phyloP scores from a whole-genome alignment of 1,139 yeast species.

The Lodderomyces parapsilosis region DNA sequence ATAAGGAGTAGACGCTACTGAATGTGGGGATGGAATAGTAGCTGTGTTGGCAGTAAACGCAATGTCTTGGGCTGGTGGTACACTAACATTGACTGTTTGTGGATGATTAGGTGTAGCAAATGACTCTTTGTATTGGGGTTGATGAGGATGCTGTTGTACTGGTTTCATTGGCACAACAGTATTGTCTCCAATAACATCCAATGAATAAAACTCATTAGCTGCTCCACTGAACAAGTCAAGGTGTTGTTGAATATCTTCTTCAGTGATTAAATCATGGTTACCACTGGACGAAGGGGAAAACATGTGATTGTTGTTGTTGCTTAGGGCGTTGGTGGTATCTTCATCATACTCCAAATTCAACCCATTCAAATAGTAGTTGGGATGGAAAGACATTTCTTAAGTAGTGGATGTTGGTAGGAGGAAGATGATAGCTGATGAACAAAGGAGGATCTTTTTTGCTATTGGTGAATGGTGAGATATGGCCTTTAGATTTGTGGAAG shows the following conservation, averaged over 20 bases:
- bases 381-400: slow-evolving; percentile 38
- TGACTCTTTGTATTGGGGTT: slow-evolving; percentile 1
- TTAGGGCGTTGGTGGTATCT: slow-evolving; percentile 10
- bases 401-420: background rate
- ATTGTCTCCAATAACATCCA: slow-evolving; percentile 40
- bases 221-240: slow-evolving; percentile 45
- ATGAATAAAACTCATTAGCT: slow-evolving; percentile 43
- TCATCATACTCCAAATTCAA: slow-evolving; percentile 37
- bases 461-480: no score
- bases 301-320: background rate
- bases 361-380: slow-evolving; percentile 43
- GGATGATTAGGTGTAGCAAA: background rate
- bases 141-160: slow-evolving; percentile 12
- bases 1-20: slow-evolving; percentile 4
- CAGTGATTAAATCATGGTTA: slow-evolving; percentile 15
- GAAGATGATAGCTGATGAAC: background rate
- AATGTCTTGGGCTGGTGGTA: background rate
- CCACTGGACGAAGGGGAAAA: background rate
- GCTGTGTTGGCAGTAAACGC: background rate
- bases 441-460: no score
- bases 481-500: no score
- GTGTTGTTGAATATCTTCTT: slow-evolving; percentile 41
- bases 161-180: slow-evolving; percentile 18
- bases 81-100: background rate
- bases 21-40: slow-evolving; percentile 1